These are phyloP conservation scores for Agrostemma githago DNA, from an alignment of 148 eudicot genomes.

Conservation along the genomic window DNA sequence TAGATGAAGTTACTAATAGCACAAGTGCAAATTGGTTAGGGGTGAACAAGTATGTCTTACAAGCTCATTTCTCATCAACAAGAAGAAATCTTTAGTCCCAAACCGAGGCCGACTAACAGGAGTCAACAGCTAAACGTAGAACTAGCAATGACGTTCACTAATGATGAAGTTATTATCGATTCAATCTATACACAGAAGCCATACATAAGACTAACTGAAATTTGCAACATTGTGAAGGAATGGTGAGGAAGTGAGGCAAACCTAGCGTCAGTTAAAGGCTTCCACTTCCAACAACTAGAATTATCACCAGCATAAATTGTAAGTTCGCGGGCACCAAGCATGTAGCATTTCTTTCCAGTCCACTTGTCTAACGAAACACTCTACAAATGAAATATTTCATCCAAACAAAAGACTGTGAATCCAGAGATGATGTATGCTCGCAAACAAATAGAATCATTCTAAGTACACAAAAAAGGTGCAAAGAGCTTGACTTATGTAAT, in stretches of 20 bases:
- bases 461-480: neutral
- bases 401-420: neutral
- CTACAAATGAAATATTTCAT: slow-evolving; percentile 18
- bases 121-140: too few relatives aligned
- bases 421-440: neutral
- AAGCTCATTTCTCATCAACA: neutral
- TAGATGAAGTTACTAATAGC: neutral
- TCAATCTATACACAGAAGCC: neutral
- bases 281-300: slow-evolving; percentile 36
- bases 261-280: slow-evolving; percentile 36
- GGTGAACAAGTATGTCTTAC: too few relatives aligned
- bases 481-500: neutral
- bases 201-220: neutral
- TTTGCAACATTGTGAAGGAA: neutral
- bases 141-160: too few relatives aligned
- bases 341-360: slow-evolving; percentile 45
- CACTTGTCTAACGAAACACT: slow-evolving; percentile 37
- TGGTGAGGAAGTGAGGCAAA: slow-evolving; percentile 11
- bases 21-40: neutral
- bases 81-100: too few relatives aligned
- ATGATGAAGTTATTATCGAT: too few relatives aligned
- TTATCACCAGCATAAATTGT: slow-evolving; percentile 24
- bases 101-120: too few relatives aligned
- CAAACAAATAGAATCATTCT: neutral
- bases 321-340: slow-evolving; percentile 45